Evolutionary conservation across 345 rosid genomes (phyloP), one percentile per base, ranked within the genome.

Genomic region (Noccaea bulbosa): DNA sequence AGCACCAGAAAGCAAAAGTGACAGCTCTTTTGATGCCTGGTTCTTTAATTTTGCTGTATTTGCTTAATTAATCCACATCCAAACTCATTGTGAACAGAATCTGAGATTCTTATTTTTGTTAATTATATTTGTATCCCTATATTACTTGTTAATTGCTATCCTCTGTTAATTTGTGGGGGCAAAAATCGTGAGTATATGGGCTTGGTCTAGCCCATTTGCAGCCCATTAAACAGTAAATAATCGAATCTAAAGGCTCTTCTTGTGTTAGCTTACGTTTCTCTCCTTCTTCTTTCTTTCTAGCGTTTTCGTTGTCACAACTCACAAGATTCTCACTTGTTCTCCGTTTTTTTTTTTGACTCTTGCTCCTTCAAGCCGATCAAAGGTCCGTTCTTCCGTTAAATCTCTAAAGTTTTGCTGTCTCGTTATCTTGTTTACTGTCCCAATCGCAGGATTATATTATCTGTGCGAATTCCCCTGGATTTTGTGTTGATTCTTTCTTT

Each of bases 71-170:
- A 48, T 59, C 41, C 48, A 51, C 48, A 51, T 54, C 45, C 44
- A 34, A 62, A 53, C 63, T 45, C 63, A 10, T 35, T 72, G 49
- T 24, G 43, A 71, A 52, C 3, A 52, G 46, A 35, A 53, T 71
- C 55, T 30, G 11, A 71, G 38, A 59, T 14, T 50, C 56, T 39
- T 40, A 30, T 27, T 39, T 59, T 49, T 15, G 54, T 55, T 55
- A 37, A 17, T 55, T 20, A 24, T 24, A 24, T 24, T 24, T 24
- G 0, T 24, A 24, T 24, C 27, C 27, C 27, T 2, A 27, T 27
- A 2, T 27, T 27, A 27, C 30, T 27, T 27, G 30, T 27, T 27
- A 27, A 27, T 27, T 46, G 54, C 15, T 20, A 7, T 32, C 49
- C 3, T 24, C 2, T 40, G 32, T 32, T 7, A 53, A 1, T 53